phyloP scores from a whole-genome alignment of 495 filamentous ascomycete species.

The Penicillium canariense region DNA sequence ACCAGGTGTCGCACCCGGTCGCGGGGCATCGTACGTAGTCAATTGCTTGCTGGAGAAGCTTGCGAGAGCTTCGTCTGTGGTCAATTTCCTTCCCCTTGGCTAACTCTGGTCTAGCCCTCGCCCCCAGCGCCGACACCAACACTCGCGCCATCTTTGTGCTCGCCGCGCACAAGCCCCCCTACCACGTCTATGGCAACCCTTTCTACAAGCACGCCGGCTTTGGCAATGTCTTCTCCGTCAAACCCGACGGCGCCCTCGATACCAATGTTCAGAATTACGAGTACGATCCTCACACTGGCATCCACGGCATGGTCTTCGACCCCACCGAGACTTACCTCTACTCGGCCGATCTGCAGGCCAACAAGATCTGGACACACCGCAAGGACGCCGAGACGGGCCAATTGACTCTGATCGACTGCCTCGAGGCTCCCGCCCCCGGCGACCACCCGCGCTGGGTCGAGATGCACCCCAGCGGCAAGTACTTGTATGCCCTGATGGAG shows the following conservation, averaged over 20 bases:
- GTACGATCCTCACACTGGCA: slow-evolving; percentile 68
- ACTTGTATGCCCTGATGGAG: slow-evolving; percentile 84
- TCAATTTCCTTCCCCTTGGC: neutral
- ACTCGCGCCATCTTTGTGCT: slow-evolving; percentile 85
- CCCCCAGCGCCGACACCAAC: slow-evolving; percentile 65
- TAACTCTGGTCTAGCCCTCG: slow-evolving; percentile 50
- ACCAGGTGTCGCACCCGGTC: slow-evolving; percentile 71
- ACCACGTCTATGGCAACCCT: slow-evolving; percentile 79
- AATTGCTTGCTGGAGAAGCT: neutral
- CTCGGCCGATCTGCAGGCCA: slow-evolving; percentile 77
- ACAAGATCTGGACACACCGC: slow-evolving; percentile 83
- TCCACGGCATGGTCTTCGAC: slow-evolving; percentile 90
- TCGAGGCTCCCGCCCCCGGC: slow-evolving; percentile 64
- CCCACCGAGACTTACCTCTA: slow-evolving; percentile 80
- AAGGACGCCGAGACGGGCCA: slow-evolving; percentile 62
- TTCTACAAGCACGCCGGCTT: slow-evolving; percentile 82
- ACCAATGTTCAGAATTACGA: slow-evolving; percentile 77
- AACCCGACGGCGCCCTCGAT: slow-evolving; percentile 57
- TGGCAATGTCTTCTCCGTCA: slow-evolving; percentile 74
- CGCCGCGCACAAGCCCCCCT: slow-evolving; percentile 70
- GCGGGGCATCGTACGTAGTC: slow-evolving; percentile 54
- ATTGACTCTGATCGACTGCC: slow-evolving; percentile 63
- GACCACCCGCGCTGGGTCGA: slow-evolving; percentile 86
- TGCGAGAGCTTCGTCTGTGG: neutral
- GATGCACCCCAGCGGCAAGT: slow-evolving; percentile 70